phyloP scores from a whole-genome alignment of 306 rosid species.

The Quercus parvula region DNA sequence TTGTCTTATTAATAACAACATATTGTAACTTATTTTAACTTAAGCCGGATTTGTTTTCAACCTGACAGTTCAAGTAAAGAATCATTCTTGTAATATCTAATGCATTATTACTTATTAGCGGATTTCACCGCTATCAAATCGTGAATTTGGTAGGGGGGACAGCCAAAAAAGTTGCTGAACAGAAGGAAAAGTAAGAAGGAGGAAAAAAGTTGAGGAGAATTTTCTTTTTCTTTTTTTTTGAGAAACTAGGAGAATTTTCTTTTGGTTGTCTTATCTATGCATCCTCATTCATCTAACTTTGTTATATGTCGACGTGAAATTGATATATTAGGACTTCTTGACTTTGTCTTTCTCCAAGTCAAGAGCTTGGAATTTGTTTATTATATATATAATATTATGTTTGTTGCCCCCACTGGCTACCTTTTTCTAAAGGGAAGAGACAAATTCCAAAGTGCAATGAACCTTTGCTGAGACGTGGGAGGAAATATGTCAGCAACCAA shows the following conservation, averaged over 20 bases:
- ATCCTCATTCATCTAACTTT: no score
- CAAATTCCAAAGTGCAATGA: background rate
- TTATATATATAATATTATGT: no score
- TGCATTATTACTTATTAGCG: background rate
- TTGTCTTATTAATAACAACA: no score
- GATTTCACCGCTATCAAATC: background rate
- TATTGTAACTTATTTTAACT: no score
- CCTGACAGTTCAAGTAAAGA: no score
- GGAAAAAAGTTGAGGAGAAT: background rate
- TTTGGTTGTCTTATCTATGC: no score
- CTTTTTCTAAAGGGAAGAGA: background rate
- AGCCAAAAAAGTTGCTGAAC: background rate
- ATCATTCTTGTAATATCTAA: background rate
- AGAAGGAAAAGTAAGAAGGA: background rate
- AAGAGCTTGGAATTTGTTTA: no score
- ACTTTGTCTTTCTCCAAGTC: background rate
- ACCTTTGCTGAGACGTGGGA: background rate
- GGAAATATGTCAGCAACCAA: no score
- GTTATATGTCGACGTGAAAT: no score
- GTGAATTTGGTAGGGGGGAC: background rate
- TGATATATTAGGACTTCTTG: background rate
- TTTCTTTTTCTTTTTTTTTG: no score
- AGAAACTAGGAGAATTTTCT: background rate
- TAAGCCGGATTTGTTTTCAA: no score
- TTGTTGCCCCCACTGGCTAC: no score